Evolutionary conservation across 1,139 yeast species (phyloP).

Genomic region (Geotrichum histeridarum): DNA sequence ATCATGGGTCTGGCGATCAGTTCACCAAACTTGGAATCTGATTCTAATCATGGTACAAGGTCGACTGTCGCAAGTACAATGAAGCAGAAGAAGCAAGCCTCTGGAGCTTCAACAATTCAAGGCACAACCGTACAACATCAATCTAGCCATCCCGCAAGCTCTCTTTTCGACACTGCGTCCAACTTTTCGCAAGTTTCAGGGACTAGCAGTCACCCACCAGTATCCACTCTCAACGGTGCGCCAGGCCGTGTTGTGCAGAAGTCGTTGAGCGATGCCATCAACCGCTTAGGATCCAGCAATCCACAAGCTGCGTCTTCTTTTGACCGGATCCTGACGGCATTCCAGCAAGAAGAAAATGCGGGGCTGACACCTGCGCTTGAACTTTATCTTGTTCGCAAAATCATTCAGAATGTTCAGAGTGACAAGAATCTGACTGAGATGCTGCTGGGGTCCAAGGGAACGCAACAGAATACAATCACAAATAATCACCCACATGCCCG

Average conservation of each 20-base stretch:
- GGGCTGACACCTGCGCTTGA: constrained; percentile 25
- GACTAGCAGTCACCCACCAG: neutral
- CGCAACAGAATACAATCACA: constrained; percentile 4
- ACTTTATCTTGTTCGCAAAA: constrained; percentile 25
- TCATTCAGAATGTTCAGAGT: constrained; percentile 23
- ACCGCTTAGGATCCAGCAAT: constrained; percentile 22
- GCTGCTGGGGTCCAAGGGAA: constrained; percentile 6
- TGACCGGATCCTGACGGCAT: constrained; percentile 17
- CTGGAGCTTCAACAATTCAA: neutral
- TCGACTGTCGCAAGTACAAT: constrained; percentile 1
- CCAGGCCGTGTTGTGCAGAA: constrained; percentile 15
- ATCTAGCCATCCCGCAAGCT: neutral
- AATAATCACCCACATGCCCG: neutral
- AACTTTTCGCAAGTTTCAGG: neutral
- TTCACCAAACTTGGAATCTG: neutral
- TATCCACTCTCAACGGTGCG: constrained; percentile 15
- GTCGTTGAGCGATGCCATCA: constrained; percentile 23
- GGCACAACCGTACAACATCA: constrained; percentile 6
- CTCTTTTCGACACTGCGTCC: neutral
- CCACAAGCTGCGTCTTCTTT: constrained; percentile 17
- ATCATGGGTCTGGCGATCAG: constrained; percentile 15
- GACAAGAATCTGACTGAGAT: constrained; percentile 15
- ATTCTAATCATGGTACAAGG: constrained; percentile 1
- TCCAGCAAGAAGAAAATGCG: constrained; percentile 16
- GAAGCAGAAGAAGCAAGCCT: constrained; percentile 5